phyloP scores from a whole-genome alignment of 805 yeast genomes.

The Maudiozyma serrabonitensis region DNA sequence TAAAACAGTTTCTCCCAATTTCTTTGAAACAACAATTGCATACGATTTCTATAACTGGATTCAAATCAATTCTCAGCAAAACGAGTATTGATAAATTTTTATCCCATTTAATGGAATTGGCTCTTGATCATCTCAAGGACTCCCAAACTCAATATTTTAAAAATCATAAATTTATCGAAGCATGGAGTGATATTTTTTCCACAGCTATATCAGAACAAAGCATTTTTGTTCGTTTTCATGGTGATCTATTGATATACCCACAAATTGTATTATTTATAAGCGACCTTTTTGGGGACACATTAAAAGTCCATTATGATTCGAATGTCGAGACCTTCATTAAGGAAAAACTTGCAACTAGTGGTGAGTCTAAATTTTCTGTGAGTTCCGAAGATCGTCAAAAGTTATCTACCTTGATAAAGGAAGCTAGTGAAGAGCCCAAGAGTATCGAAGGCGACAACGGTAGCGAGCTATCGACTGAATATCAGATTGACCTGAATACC shows the following conservation, averaged over 20 bases:
- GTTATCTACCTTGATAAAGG: not conserved
- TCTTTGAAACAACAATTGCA: slow-evolving; percentile 19
- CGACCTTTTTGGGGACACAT: not conserved
- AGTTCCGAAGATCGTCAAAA: not conserved
- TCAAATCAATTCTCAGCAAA: slow-evolving; percentile 9
- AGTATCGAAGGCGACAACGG: not conserved
- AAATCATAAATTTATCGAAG: not conserved
- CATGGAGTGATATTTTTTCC: slow-evolving; percentile 12
- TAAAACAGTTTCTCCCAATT: slow-evolving; percentile 21
- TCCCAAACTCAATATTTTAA: not conserved
- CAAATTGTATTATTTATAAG: not conserved
- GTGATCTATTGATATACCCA: not conserved
- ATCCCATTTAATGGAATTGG: not conserved
- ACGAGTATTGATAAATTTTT: slow-evolving; percentile 10
- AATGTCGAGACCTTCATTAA: slow-evolving; percentile 13
- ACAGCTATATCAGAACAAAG: slow-evolving; percentile 12
- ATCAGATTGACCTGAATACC: slow-evolving; percentile 21
- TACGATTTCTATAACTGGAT: slow-evolving; percentile 14
- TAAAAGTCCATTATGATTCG: slow-evolving; percentile 11
- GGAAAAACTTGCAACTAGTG: slow-evolving; percentile 3
- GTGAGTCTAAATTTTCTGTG: not conserved
- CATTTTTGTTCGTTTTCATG: slow-evolving; percentile 12
- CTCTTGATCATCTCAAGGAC: not conserved
- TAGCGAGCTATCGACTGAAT: slow-evolving; percentile 9
- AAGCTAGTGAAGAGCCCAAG: not conserved